These are phyloP conservation scores for Komagataella pseudopastoris DNA, from an alignment of 805 yeast genomes.

Conservation along the genomic window DNA sequence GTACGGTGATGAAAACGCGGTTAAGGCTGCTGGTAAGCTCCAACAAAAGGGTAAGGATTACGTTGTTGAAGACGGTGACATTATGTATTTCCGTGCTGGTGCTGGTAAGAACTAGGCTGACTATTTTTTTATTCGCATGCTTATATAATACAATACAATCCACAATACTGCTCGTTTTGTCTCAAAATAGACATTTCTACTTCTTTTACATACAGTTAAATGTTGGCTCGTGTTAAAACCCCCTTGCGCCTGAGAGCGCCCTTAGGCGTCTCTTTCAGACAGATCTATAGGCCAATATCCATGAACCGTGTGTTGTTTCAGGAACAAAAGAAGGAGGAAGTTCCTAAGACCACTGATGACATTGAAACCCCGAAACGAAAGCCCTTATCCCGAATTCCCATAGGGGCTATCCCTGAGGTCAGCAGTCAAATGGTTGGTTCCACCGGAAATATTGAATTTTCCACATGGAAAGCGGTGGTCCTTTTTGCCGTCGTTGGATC, in stretches of 20 bases:
- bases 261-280: neutral
- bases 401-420: slow-evolving; percentile 40
- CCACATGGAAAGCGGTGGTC: slow-evolving; percentile 75
- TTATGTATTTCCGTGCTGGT: slow-evolving; percentile 59
- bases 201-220: neutral
- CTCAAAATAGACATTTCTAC: neutral
- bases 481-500: slow-evolving; percentile 60
- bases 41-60: slow-evolving; percentile 67
- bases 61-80: slow-evolving; percentile 74
- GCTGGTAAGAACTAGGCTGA: slow-evolving; percentile 34
- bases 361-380: slow-evolving; percentile 19
- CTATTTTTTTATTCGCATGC: neutral
- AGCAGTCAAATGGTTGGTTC: slow-evolving; percentile 13
- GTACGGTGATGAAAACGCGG: slow-evolving; percentile 34
- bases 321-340: neutral
- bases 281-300: neutral
- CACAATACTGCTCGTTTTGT: neutral
- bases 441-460: slow-evolving; percentile 44
- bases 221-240: neutral
- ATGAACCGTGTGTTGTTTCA: neutral
- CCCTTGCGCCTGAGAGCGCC: neutral
- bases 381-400: slow-evolving; percentile 70
- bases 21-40: slow-evolving; percentile 46
- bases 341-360: slow-evolving; percentile 1
- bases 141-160: neutral